Base-by-base conservation (phyloP, 2,329 filamentous ascomycete genomes). In the Didymella arachidicola region DNA sequence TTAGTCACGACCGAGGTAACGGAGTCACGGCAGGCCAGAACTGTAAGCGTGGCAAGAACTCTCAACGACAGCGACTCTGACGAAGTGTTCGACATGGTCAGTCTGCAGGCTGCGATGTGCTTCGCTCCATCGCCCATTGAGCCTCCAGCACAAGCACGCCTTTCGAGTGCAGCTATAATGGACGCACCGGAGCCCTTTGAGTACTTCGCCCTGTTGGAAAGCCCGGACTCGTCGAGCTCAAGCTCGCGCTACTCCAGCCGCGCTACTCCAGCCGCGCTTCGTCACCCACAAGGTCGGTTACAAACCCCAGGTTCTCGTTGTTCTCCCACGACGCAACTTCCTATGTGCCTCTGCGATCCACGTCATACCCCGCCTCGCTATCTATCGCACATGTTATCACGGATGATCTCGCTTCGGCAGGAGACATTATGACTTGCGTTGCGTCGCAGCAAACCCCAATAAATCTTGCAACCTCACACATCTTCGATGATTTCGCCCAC, bases 241-340 rank as follows among this genome's bases (percentile, higher is more conserved):
- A 59, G 56, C 39, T 59, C 50, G 1, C 45, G 45, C 27, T 59
- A 53, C 34, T 54, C 56, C 4, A 54, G 56, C 18, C 32, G 50
- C 14, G 46, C 34, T 32, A 53, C 34, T 54, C 56, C 4, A 54
- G 56, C 18, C 32, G 50, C 14, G 46, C 34, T 32, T 50, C 56
- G 8, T 46, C 51, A 2, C 50, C 56, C n/a, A 54, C 56, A 18
- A 50, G 45, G 27, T 16, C 34, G 12, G 46, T 36, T 7, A 8
- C 34, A 2, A 49, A 48, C 2, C 39, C 56, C 12, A 43, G 34
- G 1, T 59, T 42, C n/a, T 54, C 50, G 3, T 42, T 51, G 6
- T 54, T 43, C 7, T 19, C 50, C 5, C 50, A 34, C 4, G 5
- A 34, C 26, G 26, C 44, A 36, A 18, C 29, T 25, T 27, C 32